Evolutionary conservation across 2,329 filamentous ascomycete species (phyloP).

Genomic region (Fusarium sterilihyphosum): DNA sequence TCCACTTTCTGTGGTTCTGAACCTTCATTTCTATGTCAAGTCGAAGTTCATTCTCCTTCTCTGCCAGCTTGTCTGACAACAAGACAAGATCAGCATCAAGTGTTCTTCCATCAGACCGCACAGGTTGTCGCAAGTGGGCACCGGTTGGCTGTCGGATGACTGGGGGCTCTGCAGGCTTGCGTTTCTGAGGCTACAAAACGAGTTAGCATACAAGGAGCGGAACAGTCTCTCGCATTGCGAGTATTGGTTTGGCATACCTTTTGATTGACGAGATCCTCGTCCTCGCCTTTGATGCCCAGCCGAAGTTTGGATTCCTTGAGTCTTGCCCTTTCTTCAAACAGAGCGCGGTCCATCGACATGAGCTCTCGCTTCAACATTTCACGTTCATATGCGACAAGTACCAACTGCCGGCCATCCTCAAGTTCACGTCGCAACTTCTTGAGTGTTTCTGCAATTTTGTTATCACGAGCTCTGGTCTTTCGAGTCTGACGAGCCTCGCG

Average conservation of each 20-base stretch:
- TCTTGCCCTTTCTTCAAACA: constrained; percentile 84
- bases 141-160: constrained; percentile 69
- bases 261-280: constrained; percentile 94
- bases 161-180: constrained; percentile 69
- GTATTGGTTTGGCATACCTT: constrained; percentile 69
- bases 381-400: constrained; percentile 80
- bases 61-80: constrained; percentile 79
- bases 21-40: constrained; percentile 88
- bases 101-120: constrained; percentile 74
- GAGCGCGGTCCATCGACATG: constrained; percentile 75
- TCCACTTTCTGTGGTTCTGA: constrained; percentile 90
- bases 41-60: constrained; percentile 84
- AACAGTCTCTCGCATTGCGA: constrained; percentile 42
- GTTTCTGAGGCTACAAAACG: constrained; percentile 71
- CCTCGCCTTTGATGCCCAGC: constrained; percentile 88
- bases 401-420: constrained; percentile 85
- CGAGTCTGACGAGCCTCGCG: constrained; percentile 93
- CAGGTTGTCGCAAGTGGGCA: constrained; percentile 74
- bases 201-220: constrained; percentile 48
- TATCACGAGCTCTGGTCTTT: constrained; percentile 93
- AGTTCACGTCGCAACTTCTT: constrained; percentile 91
- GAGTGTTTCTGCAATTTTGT: constrained; percentile 92
- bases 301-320: constrained; percentile 91
- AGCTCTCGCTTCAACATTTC: constrained; percentile 83
- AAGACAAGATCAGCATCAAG: constrained; percentile 82